Percentiles rank a stretch among this genome's conserved stretches.
phyloP scores from a whole-genome alignment of 2,329 filamentous ascomycete genomes.

The Pseudogymnoascus sp. region DNA sequence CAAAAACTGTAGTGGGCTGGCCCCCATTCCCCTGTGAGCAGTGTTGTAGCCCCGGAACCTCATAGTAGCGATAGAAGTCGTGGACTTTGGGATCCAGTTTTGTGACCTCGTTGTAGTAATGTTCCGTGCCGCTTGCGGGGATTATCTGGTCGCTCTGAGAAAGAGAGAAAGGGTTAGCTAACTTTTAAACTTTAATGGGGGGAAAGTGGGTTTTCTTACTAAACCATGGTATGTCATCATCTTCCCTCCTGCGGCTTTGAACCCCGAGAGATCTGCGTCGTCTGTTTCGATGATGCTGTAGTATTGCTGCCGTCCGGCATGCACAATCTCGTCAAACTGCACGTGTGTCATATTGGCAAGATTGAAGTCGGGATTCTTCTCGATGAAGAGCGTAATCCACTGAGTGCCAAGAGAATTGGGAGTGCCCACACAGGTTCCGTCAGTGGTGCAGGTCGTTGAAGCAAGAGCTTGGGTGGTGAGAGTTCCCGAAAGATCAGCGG shows the following conservation, averaged over 20 bases:
- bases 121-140: slow-evolving; percentile 16
- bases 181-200: not conserved
- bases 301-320: slow-evolving; percentile 11
- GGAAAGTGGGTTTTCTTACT: not conserved
- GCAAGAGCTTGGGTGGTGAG: not conserved
- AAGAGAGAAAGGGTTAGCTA: not conserved
- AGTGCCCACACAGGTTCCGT: slow-evolving; percentile 2
- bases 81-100: slow-evolving; percentile 19
- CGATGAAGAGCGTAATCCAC: slow-evolving; percentile 14
- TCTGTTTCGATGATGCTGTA: slow-evolving; percentile 11
- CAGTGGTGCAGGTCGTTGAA: not conserved
- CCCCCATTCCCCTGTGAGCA: slow-evolving; percentile 26
- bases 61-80: slow-evolving; percentile 29
- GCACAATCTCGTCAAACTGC: slow-evolving; percentile 8
- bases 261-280: slow-evolving; percentile 13
- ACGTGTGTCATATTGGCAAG: slow-evolving; percentile 10
- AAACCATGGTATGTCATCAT: slow-evolving; percentile 17
- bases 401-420: not conserved
- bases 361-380: slow-evolving; percentile 13
- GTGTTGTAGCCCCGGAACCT: slow-evolving; percentile 29
- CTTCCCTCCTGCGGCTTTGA: slow-evolving; percentile 13
- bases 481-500: not conserved
- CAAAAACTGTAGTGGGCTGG: slow-evolving; percentile 23
- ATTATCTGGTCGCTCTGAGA: slow-evolving; percentile 14
- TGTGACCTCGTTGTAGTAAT: slow-evolving; percentile 23